Conservation (phyloP, 2,329 filamentous ascomycete genomes). For the Fusarium proliferatum region DNA sequence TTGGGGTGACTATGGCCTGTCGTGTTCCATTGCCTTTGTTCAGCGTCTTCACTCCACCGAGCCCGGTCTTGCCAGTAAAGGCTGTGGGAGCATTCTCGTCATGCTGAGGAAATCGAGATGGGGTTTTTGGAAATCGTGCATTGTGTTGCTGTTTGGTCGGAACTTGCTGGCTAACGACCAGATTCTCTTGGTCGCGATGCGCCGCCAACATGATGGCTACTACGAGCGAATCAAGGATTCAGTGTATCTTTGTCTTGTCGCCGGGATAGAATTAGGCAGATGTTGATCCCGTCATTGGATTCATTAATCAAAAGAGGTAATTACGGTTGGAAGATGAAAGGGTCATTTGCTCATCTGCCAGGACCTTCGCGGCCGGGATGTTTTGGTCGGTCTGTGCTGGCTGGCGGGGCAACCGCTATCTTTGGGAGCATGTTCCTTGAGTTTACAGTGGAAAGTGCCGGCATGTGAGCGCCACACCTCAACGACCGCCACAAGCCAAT, state of each 20-base stretch:
- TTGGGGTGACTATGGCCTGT: slow-evolving; percentile 78
- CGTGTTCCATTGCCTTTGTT: slow-evolving; percentile 60
- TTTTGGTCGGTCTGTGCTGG: slow-evolving; percentile 39
- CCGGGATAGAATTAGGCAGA: slow-evolving; percentile 15
- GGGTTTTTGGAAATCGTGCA: slow-evolving; percentile 81
- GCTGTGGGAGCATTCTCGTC: slow-evolving; percentile 77
- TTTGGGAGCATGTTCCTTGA: not conserved
- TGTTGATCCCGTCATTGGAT: slow-evolving; percentile 22
- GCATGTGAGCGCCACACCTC: slow-evolving; percentile 40
- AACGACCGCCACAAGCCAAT: slow-evolving; percentile 47
- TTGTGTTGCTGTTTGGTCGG: slow-evolving; percentile 82
- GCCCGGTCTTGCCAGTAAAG: slow-evolving; percentile 55
- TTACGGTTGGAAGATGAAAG: slow-evolving; percentile 35
- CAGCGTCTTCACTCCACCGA: slow-evolving; percentile 63
- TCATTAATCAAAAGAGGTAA: slow-evolving; percentile 31
- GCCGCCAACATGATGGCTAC: slow-evolving; percentile 74
- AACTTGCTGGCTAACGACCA: slow-evolving; percentile 79
- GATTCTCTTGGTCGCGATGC: slow-evolving; percentile 88
- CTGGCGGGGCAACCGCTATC: slow-evolving; percentile 47
- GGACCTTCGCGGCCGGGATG: slow-evolving; percentile 25
- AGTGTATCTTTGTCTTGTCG: slow-evolving; percentile 14
- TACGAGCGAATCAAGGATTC: slow-evolving; percentile 20
- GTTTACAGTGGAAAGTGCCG: slow-evolving; percentile 24
- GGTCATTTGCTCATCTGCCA: slow-evolving; percentile 11
- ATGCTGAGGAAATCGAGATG: slow-evolving; percentile 79